Evolutionary conservation across 2,329 filamentous ascomycete genomes (phyloP).

Genomic region (Penicillium sp.): DNA sequence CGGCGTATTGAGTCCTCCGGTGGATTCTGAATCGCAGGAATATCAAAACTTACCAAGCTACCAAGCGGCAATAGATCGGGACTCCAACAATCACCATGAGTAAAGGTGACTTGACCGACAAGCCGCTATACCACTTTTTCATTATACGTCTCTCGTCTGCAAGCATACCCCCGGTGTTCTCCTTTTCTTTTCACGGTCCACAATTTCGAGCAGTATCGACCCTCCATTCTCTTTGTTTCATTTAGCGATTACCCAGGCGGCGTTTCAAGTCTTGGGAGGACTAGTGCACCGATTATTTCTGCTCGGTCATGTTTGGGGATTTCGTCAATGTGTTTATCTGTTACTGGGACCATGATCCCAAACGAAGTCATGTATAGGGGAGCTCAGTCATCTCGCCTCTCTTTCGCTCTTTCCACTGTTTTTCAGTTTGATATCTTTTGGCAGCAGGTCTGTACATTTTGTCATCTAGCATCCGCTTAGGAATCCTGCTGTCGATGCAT

Average conservation of each 20-base stretch:
- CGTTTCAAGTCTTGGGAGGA: slow-evolving; percentile 11
- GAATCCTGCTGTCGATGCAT: slow-evolving; percentile 5
- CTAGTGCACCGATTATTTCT: not conserved
- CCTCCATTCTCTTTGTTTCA: slow-evolving; percentile 13
- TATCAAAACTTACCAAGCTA: slow-evolving; percentile 20
- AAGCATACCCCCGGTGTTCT: slow-evolving; percentile 1
- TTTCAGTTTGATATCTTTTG: slow-evolving; percentile 10
- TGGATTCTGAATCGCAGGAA: slow-evolving; percentile 1
- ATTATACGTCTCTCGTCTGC: not conserved
- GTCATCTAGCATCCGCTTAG: slow-evolving; percentile 16
- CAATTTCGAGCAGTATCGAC: slow-evolving; percentile 1
- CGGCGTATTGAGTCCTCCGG: not conserved
- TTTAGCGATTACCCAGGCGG: slow-evolving; percentile 25
- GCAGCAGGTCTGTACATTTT: slow-evolving; percentile 20
- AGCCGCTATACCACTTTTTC: not conserved
- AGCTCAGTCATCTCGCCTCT: slow-evolving; percentile 3
- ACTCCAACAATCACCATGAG: slow-evolving; percentile 5
- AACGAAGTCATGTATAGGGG: slow-evolving; percentile 18
- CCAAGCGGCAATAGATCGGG: slow-evolving; percentile 19
- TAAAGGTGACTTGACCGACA: not conserved
- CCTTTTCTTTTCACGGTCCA: not conserved
- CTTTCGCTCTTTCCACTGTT: slow-evolving; percentile 4
- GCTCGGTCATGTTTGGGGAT: not conserved
- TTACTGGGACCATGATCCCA: not conserved
- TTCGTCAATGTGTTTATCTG: not conserved